Evolutionary conservation across 2,329 filamentous ascomycete genomes (phyloP).

Genomic region (Chaetomiaceae sp.): DNA sequence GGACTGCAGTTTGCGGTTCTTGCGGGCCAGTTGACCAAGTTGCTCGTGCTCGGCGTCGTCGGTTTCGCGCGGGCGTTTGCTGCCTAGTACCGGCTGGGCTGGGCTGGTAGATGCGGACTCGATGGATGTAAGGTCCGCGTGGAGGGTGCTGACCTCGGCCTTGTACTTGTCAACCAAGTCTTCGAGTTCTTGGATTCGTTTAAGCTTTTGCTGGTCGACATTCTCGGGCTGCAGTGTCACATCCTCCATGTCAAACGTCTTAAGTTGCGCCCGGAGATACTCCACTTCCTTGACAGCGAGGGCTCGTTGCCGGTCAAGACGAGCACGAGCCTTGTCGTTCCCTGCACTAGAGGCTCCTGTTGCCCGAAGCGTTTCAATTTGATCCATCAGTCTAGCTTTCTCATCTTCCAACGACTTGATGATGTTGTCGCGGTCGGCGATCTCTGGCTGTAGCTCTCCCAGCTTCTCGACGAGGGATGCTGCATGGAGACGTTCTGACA

Average conservation of each 20-base stretch:
- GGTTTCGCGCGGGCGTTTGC: slow-evolving; percentile 61
- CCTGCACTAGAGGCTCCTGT: slow-evolving; percentile 40
- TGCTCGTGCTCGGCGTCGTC: slow-evolving; percentile 62
- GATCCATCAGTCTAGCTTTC: slow-evolving; percentile 57
- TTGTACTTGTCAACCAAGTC: slow-evolving; percentile 84
- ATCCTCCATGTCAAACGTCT: slow-evolving; percentile 83
- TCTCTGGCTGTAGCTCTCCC: slow-evolving; percentile 73
- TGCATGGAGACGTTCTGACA: slow-evolving; percentile 75
- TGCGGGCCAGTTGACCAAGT: slow-evolving; percentile 77
- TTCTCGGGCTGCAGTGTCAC: slow-evolving; percentile 76
- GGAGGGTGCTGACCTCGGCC: slow-evolving; percentile 68
- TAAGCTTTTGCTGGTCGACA: slow-evolving; percentile 68
- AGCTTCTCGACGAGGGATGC: slow-evolving; percentile 76
- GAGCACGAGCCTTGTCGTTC: slow-evolving; percentile 64
- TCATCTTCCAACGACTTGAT: slow-evolving; percentile 70
- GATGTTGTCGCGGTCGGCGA: slow-evolving; percentile 69
- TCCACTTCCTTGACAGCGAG: slow-evolving; percentile 90
- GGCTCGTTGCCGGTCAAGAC: slow-evolving; percentile 79
- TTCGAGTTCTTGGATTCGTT: slow-evolving; percentile 77
- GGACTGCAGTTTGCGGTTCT: slow-evolving; percentile 80
- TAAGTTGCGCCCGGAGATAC: slow-evolving; percentile 86
- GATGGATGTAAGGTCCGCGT: slow-evolving; percentile 65
- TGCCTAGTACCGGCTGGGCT: slow-evolving; percentile 42
- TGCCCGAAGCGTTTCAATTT: slow-evolving; percentile 66
- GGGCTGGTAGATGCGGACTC: slow-evolving; percentile 44